Evolutionary conservation across 352 stramenopile genomes (phyloP).

Genomic region (Aphanomyces euteiches): DNA sequence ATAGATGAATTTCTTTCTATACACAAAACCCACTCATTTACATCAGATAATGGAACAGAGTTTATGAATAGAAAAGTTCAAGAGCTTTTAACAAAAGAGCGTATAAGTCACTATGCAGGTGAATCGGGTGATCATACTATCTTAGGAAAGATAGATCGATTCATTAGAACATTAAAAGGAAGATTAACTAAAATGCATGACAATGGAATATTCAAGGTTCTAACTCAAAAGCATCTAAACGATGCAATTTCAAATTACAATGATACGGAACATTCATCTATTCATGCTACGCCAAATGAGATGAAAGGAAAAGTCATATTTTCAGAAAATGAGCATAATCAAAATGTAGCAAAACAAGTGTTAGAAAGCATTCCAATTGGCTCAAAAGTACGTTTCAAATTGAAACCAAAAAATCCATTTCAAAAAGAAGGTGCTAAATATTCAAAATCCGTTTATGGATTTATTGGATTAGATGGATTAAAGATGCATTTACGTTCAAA

Average conservation of each 20-base stretch:
- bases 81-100: slow-evolving; percentile 35
- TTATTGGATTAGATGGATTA: slow-evolving; percentile 29
- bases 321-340: slow-evolving; percentile 13
- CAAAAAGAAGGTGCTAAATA: slow-evolving; percentile 24
- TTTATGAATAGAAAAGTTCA: slow-evolving; percentile 39
- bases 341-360: slow-evolving; percentile 3
- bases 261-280: slow-evolving; percentile 35
- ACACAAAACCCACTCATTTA: slow-evolving; percentile 37
- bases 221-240: slow-evolving; percentile 33
- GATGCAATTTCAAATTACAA: slow-evolving; percentile 44
- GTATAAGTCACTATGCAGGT: slow-evolving; percentile 44
- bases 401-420: neutral
- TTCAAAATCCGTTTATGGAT: slow-evolving; percentile 29
- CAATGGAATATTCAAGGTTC: slow-evolving; percentile 34
- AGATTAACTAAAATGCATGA: slow-evolving; percentile 34
- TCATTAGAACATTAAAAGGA: slow-evolving; percentile 43
- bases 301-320: slow-evolving; percentile 36
- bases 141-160: slow-evolving; percentile 47
- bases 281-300: slow-evolving; percentile 35
- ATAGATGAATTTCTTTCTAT: slow-evolving; percentile 33
- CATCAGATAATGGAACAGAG: slow-evolving; percentile 41
- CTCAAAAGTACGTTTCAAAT: slow-evolving; percentile 7
- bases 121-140: slow-evolving; percentile 39
- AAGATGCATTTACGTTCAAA: slow-evolving; percentile 24
- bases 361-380: neutral